Evolutionary conservation across 768 basidiomycete genomes (phyloP).

Genomic region (Tulasnella sp.): DNA sequence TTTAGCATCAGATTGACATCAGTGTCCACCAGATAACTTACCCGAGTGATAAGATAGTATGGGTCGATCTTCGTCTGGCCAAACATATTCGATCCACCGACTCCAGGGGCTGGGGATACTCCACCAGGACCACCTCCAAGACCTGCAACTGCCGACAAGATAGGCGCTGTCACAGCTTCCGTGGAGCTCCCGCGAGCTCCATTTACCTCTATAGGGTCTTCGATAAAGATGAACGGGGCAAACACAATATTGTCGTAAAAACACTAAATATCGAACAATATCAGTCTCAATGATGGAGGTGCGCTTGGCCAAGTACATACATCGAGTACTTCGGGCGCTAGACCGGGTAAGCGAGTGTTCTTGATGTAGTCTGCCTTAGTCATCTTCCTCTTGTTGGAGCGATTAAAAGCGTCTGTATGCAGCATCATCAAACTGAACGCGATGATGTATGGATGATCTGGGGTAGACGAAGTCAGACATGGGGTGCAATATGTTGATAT

Average conservation of each 20-base stretch:
- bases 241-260: conserved; percentile 96
- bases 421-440: conserved; percentile 98
- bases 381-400: conserved; percentile 97
- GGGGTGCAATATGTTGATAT: background rate
- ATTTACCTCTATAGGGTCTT: conserved; percentile 70
- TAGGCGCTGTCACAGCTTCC: conserved; percentile 29
- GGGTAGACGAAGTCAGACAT: background rate
- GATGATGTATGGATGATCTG: conserved; percentile 90
- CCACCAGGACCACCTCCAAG: background rate
- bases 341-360: conserved; percentile 82
- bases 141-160: conserved; percentile 1
- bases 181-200: conserved; percentile 40
- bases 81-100: conserved; percentile 30
- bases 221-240: conserved; percentile 93
- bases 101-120: conserved; percentile 24
- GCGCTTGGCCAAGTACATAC: conserved; percentile 37
- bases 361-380: conserved; percentile 86
- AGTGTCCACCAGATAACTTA: conserved; percentile 34
- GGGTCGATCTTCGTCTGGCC: conserved; percentile 70
- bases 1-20: too few species aligned
- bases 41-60: conserved; percentile 81
- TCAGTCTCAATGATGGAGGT: background rate
- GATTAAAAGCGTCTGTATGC: conserved; percentile 97
- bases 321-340: conserved; percentile 73
- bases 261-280: conserved; percentile 40